Percentiles rank a stretch among this genome's conserved stretches.
Conservation (phyloP, 306 rosid genomes). For the Vigna reflexopilosa region DNA sequence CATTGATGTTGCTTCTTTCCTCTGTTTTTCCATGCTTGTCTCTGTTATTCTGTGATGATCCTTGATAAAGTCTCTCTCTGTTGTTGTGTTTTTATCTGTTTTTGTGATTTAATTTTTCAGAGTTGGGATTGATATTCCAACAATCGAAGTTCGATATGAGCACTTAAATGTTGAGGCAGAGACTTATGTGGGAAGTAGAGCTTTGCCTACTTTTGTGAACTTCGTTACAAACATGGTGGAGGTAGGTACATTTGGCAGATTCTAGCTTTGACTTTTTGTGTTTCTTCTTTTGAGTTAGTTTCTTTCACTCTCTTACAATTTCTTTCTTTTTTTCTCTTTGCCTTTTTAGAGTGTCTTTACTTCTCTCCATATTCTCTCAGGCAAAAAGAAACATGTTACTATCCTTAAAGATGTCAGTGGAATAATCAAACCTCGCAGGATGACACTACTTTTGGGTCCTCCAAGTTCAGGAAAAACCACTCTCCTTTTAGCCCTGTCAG, state of each 20-base stretch:
- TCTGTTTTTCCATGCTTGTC: neutral
- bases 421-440: constrained; percentile 74
- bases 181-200: constrained; percentile 70
- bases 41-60: neutral
- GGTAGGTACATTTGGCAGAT: constrained; percentile 53
- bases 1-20: neutral
- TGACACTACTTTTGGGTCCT: constrained; percentile 89
- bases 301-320: neutral
- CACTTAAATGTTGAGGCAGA: constrained; percentile 68
- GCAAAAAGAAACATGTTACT: constrained; percentile 49
- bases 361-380: constrained; percentile 48
- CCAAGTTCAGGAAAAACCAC: constrained; percentile 91
- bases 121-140: constrained; percentile 71
- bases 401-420: constrained; percentile 81
- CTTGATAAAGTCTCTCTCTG: neutral
- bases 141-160: constrained; percentile 78
- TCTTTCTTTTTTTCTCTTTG: neutral
- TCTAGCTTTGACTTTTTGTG: constrained; percentile 3
- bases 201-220: constrained; percentile 65
- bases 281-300: constrained; percentile 2
- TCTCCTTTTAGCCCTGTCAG: constrained; percentile 73
- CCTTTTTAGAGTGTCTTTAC: constrained; percentile 44
- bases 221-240: constrained; percentile 48
- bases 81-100: neutral
- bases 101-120: constrained; percentile 39